Conservation (phyloP, 1,284 basidiomycete species). For the Laetiporus sulphureus region DNA sequence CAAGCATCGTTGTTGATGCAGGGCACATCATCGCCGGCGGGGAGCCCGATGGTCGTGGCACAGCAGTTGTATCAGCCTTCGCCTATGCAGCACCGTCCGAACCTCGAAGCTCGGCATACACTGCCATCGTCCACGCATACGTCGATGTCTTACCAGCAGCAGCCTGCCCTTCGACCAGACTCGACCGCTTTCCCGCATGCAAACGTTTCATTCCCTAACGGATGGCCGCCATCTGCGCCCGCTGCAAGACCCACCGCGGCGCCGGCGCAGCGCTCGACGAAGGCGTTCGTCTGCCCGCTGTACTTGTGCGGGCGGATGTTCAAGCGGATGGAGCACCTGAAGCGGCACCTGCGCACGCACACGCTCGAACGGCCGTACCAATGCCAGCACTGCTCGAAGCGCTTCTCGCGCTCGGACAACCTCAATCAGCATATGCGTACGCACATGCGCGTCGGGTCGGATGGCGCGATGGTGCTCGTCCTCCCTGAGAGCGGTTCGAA, state of each 20-base stretch:
- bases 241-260: constrained; percentile 8
- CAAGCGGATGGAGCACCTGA: constrained; percentile 86
- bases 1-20: constrained; percentile 4
- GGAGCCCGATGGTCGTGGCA: neutral
- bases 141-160: constrained; percentile 9
- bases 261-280: constrained; percentile 35
- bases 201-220: constrained; percentile 5
- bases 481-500: too few relatives aligned
- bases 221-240: constrained; percentile 11
- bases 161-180: constrained; percentile 13
- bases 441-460: constrained; percentile 47
- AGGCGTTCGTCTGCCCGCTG: constrained; percentile 73
- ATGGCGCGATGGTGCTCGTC: constrained; percentile 22
- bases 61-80: constrained; percentile 4
- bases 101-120: constrained; percentile 20
- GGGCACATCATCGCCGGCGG: constrained; percentile 1
- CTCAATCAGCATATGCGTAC: constrained; percentile 78
- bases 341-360: constrained; percentile 84
- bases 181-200: constrained; percentile 15
- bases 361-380: constrained; percentile 81
- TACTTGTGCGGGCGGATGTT: constrained; percentile 78
- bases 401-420: constrained; percentile 83
- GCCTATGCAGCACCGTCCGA: constrained; percentile 7
- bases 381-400: constrained; percentile 68
- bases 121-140: too few relatives aligned